Percentiles rank a stretch among this genome's conserved stretches.
phyloP scores from a whole-genome alignment of 805 yeast genomes.

The Debaryomyces hansenii region DNA sequence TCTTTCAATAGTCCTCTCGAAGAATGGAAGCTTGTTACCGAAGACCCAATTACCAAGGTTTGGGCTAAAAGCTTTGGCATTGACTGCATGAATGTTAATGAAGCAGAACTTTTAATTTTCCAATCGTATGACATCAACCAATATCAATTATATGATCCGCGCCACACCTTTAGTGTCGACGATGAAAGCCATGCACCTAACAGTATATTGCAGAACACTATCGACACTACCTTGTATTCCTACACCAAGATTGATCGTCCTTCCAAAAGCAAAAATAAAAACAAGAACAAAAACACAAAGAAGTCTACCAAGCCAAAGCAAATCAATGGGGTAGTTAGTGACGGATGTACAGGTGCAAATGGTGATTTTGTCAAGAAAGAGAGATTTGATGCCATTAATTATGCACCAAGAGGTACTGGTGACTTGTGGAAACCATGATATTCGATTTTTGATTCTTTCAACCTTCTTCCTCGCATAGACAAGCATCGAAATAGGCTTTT shows the following conservation, averaged over 20 bases:
- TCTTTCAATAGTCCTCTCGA: constrained; percentile 16
- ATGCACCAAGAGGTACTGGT: constrained; percentile 63
- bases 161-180: constrained; percentile 21
- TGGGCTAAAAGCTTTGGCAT: constrained; percentile 59
- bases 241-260: constrained; percentile 9
- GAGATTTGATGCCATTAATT: constrained; percentile 47
- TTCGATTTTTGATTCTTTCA: neutral
- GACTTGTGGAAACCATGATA: constrained; percentile 53
- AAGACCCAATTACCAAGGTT: constrained; percentile 51
- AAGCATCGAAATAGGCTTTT: too few species aligned
- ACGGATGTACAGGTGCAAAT: constrained; percentile 9
- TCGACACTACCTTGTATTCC: constrained; percentile 33
- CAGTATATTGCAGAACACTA: constrained; percentile 29
- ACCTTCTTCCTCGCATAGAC: neutral
- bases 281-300: constrained; percentile 2
- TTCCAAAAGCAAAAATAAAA: constrained; percentile 8
- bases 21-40: constrained; percentile 63
- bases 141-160: constrained; percentile 25
- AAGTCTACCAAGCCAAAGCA: constrained; percentile 1
- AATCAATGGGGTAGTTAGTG: constrained; percentile 11
- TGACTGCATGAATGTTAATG: constrained; percentile 50
- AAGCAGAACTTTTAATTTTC: constrained; percentile 47
- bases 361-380: constrained; percentile 41
- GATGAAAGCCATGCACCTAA: constrained; percentile 21
- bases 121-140: constrained; percentile 35